Evolutionary conservation across 768 basidiomycete species (phyloP).

Genomic region (Astraeus odoratus): DNA sequence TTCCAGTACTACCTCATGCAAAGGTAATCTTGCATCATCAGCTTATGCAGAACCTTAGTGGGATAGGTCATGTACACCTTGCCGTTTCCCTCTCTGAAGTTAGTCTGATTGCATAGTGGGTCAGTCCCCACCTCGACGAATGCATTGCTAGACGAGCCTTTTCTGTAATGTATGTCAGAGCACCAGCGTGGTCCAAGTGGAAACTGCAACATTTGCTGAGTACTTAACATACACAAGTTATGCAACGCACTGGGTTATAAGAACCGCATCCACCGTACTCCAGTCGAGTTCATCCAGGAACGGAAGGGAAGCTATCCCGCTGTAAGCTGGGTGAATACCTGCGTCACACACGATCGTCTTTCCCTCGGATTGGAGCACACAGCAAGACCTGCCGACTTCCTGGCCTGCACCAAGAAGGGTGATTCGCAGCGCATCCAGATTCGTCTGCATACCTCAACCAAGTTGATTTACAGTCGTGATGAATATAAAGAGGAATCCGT

Average conservation of each 20-base stretch:
- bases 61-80: constrained; percentile 99
- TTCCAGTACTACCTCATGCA: constrained; percentile 86
- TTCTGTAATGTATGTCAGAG: constrained; percentile 92
- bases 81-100: constrained; percentile 90
- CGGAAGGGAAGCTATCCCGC: constrained; percentile 87
- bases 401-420: constrained; percentile 93
- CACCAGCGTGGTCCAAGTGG: constrained; percentile 94
- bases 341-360: constrained; percentile 93
- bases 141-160: constrained; percentile 50
- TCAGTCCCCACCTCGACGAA: not conserved
- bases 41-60: constrained; percentile 94
- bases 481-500: not conserved
- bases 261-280: constrained; percentile 91
- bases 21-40: constrained; percentile 98
- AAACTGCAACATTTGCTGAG: constrained; percentile 52
- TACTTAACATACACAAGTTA: constrained; percentile 3
- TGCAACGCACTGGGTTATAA: constrained; percentile 91
- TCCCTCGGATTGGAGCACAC: constrained; percentile 87
- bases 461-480: not conserved
- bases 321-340: constrained; percentile 89
- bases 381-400: constrained; percentile 94
- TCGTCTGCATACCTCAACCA: constrained; percentile 32
- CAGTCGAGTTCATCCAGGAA: constrained; percentile 96
- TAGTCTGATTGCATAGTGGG: constrained; percentile 55
- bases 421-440: constrained; percentile 59